Conservation (phyloP, 495 filamentous ascomycete species). For the Delitschia confertaspora region DNA sequence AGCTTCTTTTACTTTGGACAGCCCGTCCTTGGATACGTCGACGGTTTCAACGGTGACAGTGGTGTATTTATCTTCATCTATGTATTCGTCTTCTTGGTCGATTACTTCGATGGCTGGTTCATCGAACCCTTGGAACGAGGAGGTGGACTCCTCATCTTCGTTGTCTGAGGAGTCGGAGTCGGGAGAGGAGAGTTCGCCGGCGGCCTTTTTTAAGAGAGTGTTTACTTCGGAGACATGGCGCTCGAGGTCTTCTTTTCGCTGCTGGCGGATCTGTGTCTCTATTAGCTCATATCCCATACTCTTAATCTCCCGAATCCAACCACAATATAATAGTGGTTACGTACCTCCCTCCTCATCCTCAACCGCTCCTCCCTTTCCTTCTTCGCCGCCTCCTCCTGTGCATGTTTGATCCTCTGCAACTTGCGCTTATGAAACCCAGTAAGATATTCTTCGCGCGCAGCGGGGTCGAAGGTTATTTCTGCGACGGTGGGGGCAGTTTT, state of each 20-base stretch:
- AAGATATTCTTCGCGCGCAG: constrained; percentile 71
- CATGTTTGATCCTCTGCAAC: constrained; percentile 67
- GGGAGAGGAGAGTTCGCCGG: constrained; percentile 42
- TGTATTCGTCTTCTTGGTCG: constrained; percentile 83
- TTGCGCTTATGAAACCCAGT: constrained; percentile 97
- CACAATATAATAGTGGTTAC: constrained; percentile 5
- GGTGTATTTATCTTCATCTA: constrained; percentile 92
- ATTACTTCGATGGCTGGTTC: constrained; percentile 36
- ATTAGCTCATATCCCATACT: background rate
- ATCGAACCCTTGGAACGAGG: constrained; percentile 57
- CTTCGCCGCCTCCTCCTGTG: constrained; percentile 65
- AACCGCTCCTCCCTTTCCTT: constrained; percentile 66
- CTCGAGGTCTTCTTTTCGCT: constrained; percentile 68
- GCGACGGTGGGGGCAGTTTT: constrained; percentile 40
- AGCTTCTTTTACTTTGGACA: constrained; percentile 45
- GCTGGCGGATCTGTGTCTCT: constrained; percentile 59
- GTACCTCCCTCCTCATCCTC: constrained; percentile 61
- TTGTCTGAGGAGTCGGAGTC: constrained; percentile 34
- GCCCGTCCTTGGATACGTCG: constrained; percentile 61
- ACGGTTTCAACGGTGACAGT: constrained; percentile 92
- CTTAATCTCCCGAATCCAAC: background rate
- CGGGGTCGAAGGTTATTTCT: constrained; percentile 75
- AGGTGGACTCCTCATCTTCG: constrained; percentile 42
- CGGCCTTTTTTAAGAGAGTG: constrained; percentile 42
- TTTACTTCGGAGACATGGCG: constrained; percentile 67